Conservation (phyloP, 2,329 filamentous ascomycete genomes). For the Leptographium galeiforme region DNA sequence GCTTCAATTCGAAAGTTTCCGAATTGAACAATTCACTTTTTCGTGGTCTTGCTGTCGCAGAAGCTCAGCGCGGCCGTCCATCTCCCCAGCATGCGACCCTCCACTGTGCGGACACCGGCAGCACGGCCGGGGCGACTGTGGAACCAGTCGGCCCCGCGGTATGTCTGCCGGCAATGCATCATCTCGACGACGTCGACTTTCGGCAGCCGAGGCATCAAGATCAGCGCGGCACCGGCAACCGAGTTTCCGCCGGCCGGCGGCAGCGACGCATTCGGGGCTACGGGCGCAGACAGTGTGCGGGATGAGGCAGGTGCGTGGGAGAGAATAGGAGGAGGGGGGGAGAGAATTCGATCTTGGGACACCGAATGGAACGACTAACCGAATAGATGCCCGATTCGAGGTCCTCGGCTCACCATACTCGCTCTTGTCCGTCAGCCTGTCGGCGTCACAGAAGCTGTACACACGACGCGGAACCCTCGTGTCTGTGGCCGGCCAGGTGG, state of each 20-base stretch:
- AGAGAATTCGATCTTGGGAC: background rate
- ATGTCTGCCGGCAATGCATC: constrained; percentile 39
- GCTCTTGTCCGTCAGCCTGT: constrained; percentile 82
- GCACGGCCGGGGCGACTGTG: constrained; percentile 1
- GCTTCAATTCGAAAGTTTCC: background rate
- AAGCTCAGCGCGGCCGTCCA: background rate
- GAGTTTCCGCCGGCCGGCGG: constrained; percentile 32
- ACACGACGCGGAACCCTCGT: constrained; percentile 85
- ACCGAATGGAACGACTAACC: background rate
- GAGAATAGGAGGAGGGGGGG: background rate
- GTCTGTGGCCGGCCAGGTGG: constrained; percentile 75
- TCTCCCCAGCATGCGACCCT: constrained; percentile 6
- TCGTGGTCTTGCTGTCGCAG: background rate
- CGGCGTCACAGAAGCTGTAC: constrained; percentile 85
- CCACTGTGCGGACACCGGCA: constrained; percentile 3
- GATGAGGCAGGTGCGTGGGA: constrained; percentile 34
- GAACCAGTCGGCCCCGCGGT: constrained; percentile 15
- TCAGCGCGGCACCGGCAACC: constrained; percentile 46
- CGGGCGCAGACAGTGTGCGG: constrained; percentile 22
- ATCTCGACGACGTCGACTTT: background rate
- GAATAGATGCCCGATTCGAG: constrained; percentile 80
- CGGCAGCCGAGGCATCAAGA: constrained; percentile 37
- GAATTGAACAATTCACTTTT: background rate
- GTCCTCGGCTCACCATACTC: constrained; percentile 87
- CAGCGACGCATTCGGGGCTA: constrained; percentile 42